Percentiles rank a stretch among this genome's conserved stretches.
Evolutionary conservation across 768 basidiomycete species (phyloP).

Genomic region (Pleurotus ostreatus): DNA sequence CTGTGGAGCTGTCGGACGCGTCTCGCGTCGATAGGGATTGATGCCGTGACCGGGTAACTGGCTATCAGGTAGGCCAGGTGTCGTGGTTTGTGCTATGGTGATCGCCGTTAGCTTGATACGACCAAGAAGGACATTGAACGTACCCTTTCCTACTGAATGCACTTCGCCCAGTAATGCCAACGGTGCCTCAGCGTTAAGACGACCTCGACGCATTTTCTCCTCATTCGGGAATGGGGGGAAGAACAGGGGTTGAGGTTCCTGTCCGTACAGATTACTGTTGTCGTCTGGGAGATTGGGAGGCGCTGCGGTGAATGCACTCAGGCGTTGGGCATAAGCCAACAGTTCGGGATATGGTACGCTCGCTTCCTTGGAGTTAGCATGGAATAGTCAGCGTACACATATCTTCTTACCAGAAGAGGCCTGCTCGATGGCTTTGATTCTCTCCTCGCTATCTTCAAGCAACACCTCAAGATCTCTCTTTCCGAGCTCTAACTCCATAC

Average conservation of each 20-base stretch:
- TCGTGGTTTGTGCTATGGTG: slow-evolving; percentile 53
- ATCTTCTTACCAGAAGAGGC: slow-evolving; percentile 61
- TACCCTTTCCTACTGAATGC: slow-evolving; percentile 75
- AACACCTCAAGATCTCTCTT: slow-evolving; percentile 66
- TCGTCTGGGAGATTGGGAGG: slow-evolving; percentile 81
- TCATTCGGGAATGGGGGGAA: slow-evolving; percentile 91
- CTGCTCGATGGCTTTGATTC: slow-evolving; percentile 63
- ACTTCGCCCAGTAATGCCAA: slow-evolving; percentile 77
- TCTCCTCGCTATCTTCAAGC: slow-evolving; percentile 72
- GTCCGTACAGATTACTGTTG: slow-evolving; percentile 54
- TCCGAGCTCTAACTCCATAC: slow-evolving; percentile 58
- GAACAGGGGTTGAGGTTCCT: slow-evolving; percentile 74
- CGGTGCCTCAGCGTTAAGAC: slow-evolving; percentile 76
- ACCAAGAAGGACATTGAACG: slow-evolving; percentile 10
- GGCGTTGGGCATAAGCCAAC: slow-evolving; percentile 78
- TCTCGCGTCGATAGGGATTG: slow-evolving; percentile 71
- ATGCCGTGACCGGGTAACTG: slow-evolving; percentile 47
- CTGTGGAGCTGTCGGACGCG: slow-evolving; percentile 50
- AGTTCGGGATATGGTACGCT: slow-evolving; percentile 49
- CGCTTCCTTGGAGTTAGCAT: neutral
- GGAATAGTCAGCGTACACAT: neutral
- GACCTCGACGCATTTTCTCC: slow-evolving; percentile 85
- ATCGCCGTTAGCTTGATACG: neutral
- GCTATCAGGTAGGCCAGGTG: slow-evolving; percentile 47
- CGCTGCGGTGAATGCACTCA: slow-evolving; percentile 84